Percentiles rank a stretch among this genome's conserved stretches.
Conservation (phyloP, 495 filamentous ascomycete genomes). For the Tricharina praecox region DNA sequence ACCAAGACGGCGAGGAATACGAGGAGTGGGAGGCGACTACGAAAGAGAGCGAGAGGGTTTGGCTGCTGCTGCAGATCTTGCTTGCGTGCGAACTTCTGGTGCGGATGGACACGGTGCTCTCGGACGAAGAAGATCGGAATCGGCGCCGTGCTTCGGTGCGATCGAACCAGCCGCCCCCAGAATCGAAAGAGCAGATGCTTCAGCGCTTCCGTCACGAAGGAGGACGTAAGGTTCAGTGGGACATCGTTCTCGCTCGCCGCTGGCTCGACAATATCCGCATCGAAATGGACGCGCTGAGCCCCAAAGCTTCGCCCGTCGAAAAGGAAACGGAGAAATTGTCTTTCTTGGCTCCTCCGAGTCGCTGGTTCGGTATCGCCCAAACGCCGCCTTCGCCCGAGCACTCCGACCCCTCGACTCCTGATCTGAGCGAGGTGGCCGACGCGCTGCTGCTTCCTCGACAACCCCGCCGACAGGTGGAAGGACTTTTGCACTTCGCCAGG, state of each 20-base stretch:
- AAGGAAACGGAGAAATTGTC: not conserved
- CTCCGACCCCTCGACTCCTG: slow-evolving; percentile 25
- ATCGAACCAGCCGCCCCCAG: slow-evolving; percentile 13
- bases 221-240: slow-evolving; percentile 59
- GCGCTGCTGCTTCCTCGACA: slow-evolving; percentile 20
- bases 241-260: slow-evolving; percentile 52
- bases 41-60: slow-evolving; percentile 45
- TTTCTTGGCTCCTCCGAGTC: slow-evolving; percentile 11
- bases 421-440: slow-evolving; percentile 2
- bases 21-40: slow-evolving; percentile 31
- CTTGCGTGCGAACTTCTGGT: slow-evolving; percentile 61
- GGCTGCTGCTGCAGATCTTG: slow-evolving; percentile 63
- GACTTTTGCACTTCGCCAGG: slow-evolving; percentile 41
- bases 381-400: slow-evolving; percentile 24
- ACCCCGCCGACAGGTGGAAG: slow-evolving; percentile 34
- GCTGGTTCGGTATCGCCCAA: slow-evolving; percentile 21
- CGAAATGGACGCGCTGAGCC: slow-evolving; percentile 36
- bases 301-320: slow-evolving; percentile 12
- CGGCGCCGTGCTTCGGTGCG: slow-evolving; percentile 31
- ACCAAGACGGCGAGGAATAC: slow-evolving; percentile 28
- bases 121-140: slow-evolving; percentile 32
- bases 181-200: slow-evolving; percentile 37
- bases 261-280: slow-evolving; percentile 59
- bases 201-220: slow-evolving; percentile 46
- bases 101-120: slow-evolving; percentile 54